Evolutionary conservation across 192 early-diverging fungal species (phyloP).

Genomic region (Coemansia sp.): DNA sequence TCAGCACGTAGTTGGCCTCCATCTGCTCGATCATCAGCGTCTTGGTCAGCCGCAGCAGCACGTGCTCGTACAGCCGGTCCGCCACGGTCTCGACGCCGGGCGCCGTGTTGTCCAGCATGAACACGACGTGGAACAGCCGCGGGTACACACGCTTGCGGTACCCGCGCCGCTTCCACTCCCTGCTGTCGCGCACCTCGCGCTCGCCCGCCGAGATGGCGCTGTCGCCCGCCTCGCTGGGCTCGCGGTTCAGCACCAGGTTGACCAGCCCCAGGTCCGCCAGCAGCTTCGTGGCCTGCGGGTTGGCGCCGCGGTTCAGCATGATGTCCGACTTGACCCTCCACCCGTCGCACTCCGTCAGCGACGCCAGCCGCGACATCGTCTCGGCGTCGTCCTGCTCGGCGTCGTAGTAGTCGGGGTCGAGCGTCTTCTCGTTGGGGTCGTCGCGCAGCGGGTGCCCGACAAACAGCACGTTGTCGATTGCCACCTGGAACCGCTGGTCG

Average conservation of each 20-base stretch:
- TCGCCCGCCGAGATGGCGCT: slow-evolving; percentile 52
- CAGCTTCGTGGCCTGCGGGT: slow-evolving; percentile 39
- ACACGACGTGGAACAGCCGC: slow-evolving; percentile 48
- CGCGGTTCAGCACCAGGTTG: slow-evolving; percentile 49
- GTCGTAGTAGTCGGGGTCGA: slow-evolving; percentile 66
- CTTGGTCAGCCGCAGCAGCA: slow-evolving; percentile 48
- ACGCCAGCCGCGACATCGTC: slow-evolving; percentile 38
- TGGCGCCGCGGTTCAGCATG: slow-evolving; percentile 18
- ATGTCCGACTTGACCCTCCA: slow-evolving; percentile 48
- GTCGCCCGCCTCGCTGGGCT: slow-evolving; percentile 56
- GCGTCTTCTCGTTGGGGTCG: slow-evolving; percentile 51
- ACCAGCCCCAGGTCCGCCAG: slow-evolving; percentile 50
- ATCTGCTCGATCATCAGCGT: slow-evolving; percentile 55
- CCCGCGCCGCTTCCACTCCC: slow-evolving; percentile 54
- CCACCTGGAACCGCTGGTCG: slow-evolving; percentile 84
- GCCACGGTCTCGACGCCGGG: slow-evolving; percentile 43
- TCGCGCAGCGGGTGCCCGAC: slow-evolving; percentile 70
- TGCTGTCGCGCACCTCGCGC: slow-evolving; percentile 56
- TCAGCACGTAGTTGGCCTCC: slow-evolving; percentile 50
- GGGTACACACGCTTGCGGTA: slow-evolving; percentile 45
- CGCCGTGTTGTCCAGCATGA: slow-evolving; percentile 55
- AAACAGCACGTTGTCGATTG: slow-evolving; percentile 87
- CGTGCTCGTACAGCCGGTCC: slow-evolving; percentile 49
- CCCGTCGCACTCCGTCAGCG: slow-evolving; percentile 34
- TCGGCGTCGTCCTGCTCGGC: slow-evolving; percentile 63